Percentiles rank a stretch among this genome's conserved stretches.
Evolutionary conservation across 139 green algal species (phyloP).

Genomic region (Trebouxia sp.): DNA sequence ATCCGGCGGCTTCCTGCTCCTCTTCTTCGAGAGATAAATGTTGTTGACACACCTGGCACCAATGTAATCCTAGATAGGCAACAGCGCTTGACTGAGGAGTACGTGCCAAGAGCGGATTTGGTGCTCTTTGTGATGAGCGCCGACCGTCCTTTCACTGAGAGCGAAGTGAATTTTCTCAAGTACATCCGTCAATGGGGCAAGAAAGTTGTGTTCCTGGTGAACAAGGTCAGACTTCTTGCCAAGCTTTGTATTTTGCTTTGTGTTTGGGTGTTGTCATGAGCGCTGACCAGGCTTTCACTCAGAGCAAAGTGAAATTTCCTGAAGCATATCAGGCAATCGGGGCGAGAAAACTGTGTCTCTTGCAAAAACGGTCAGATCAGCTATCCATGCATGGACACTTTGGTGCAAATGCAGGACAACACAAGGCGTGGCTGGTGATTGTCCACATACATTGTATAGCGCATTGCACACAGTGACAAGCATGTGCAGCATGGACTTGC

Average conservation of each 20-base stretch:
- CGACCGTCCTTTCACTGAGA: slow-evolving; percentile 92
- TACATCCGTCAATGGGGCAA: slow-evolving; percentile 97
- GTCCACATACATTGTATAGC: too few species aligned
- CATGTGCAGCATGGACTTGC: too few species aligned
- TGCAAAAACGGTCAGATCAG: too few species aligned
- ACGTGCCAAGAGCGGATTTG: slow-evolving; percentile 93
- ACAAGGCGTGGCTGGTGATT: too few species aligned
- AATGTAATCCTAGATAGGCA: slow-evolving; percentile 98
- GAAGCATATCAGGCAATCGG: too few species aligned
- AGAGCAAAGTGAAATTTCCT: too few species aligned
- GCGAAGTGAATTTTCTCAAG: slow-evolving; percentile 86
- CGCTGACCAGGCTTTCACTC: too few species aligned
- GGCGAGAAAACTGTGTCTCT: too few species aligned
- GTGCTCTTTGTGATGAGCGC: slow-evolving; percentile 94
- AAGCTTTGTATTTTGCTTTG: too few species aligned
- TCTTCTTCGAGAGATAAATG: slow-evolving; percentile 84
- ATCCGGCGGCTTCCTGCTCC: slow-evolving; percentile 61
- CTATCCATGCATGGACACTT: too few species aligned
- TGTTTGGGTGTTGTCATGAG: background rate
- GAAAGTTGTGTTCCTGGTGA: slow-evolving; percentile 98
- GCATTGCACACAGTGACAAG: too few species aligned
- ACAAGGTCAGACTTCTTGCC: slow-evolving; percentile 74
- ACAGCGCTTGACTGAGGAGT: slow-evolving; percentile 99
- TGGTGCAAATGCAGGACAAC: too few species aligned
- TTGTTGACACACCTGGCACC: slow-evolving; percentile 97